Evolutionary conservation across 352 stramenopile genomes (phyloP).

Genomic region (Phytophthora pini): DNA sequence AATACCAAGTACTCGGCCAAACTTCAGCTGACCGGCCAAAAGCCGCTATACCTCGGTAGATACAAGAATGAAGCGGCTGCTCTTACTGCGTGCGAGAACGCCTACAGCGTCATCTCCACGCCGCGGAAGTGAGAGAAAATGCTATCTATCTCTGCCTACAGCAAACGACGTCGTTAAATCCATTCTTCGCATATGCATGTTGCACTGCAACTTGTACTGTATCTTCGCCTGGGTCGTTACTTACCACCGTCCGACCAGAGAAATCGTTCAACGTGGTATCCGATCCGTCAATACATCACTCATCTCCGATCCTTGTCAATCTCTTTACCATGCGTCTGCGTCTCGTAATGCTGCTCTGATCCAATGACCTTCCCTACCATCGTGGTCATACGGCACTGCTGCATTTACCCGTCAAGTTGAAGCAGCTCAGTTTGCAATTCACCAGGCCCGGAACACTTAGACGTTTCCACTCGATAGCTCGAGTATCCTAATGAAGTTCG

Average conservation of each 20-base stretch:
- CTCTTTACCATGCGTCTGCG: slow-evolving; percentile 30
- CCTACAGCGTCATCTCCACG: slow-evolving; percentile 60
- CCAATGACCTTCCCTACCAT: slow-evolving; percentile 6
- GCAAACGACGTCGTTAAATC: slow-evolving; percentile 7
- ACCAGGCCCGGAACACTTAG: slow-evolving; percentile 8
- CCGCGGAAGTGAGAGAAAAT: slow-evolving; percentile 50
- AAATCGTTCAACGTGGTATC: slow-evolving; percentile 16
- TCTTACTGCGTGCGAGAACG: slow-evolving; percentile 63
- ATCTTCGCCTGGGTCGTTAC: slow-evolving; percentile 12
- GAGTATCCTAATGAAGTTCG: slow-evolving; percentile 34
- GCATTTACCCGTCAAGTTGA: background rate
- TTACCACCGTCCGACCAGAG: slow-evolving; percentile 15
- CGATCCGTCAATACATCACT: slow-evolving; percentile 17
- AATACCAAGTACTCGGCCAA: slow-evolving; percentile 69
- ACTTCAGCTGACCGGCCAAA: slow-evolving; percentile 64
- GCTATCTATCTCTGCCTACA: background rate
- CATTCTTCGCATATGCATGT: slow-evolving; percentile 3
- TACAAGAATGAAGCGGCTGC: slow-evolving; percentile 73
- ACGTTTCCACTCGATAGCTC: background rate
- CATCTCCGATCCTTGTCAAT: slow-evolving; percentile 28
- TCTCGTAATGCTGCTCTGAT: slow-evolving; percentile 5
- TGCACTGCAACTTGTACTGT: background rate
- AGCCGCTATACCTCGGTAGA: slow-evolving; percentile 70
- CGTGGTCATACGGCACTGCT: slow-evolving; percentile 11
- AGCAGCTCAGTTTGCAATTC: slow-evolving; percentile 28